Evolutionary conservation across 495 filamentous ascomycete genomes (phyloP).

Genomic region (Talaromyces ruber): DNA sequence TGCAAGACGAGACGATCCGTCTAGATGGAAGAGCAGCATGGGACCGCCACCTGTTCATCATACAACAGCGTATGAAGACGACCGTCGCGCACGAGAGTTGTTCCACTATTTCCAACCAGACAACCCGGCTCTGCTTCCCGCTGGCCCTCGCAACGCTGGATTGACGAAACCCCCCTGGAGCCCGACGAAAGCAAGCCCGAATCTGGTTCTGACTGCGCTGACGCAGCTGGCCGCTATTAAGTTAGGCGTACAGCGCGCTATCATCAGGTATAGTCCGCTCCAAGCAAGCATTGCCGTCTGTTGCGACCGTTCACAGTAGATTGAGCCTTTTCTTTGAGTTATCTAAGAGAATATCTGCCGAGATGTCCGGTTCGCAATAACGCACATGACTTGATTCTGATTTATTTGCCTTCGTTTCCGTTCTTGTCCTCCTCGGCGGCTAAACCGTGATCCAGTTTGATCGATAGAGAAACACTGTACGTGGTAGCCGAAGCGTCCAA

Average conservation of each 20-base stretch:
- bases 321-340: neutral
- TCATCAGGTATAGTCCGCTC: conserved; percentile 16
- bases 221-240: conserved; percentile 40
- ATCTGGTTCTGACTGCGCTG: conserved; percentile 49
- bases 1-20: no score
- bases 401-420: neutral
- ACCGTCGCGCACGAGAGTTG: conserved; percentile 31
- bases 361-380: neutral
- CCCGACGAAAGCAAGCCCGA: conserved; percentile 15
- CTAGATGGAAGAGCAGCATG: neutral
- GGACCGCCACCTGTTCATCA: neutral
- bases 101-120: conserved; percentile 37
- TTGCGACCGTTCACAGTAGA: neutral
- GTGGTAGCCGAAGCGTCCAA: conserved; percentile 47
- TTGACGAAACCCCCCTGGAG: conserved; percentile 2
- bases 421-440: neutral
- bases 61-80: neutral
- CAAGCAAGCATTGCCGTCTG: conserved; percentile 7
- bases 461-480: conserved; percentile 48
- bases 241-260: conserved; percentile 35
- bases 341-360: neutral
- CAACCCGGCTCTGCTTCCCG: neutral
- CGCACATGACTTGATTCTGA: neutral
- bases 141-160: neutral
- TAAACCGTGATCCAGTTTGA: conserved; percentile 28